Evolutionary conservation across 345 rosid species (phyloP).

Genomic region (Eucalyptus polyanthemos): DNA sequence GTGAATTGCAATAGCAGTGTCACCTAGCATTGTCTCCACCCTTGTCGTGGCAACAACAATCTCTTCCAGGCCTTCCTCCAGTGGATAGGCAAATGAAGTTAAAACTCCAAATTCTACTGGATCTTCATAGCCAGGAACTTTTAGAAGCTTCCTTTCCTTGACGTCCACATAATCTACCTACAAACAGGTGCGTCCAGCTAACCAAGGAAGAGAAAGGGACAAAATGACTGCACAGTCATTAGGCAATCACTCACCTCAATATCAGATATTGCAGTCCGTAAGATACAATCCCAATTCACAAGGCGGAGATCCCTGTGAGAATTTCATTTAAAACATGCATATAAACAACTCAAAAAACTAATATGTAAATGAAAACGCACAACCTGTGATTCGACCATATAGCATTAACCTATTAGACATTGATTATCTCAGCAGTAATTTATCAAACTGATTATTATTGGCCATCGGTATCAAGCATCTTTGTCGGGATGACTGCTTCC

Average conservation of each 20-base stretch:
- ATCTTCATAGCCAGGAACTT: slow-evolving; percentile 77
- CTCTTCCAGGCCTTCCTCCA: slow-evolving; percentile 74
- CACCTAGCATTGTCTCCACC: slow-evolving; percentile 98
- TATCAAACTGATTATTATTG: not conserved
- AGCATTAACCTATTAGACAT: not conserved
- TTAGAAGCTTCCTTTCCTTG: slow-evolving; percentile 43
- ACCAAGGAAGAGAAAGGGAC: not conserved
- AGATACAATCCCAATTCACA: slow-evolving; percentile 86
- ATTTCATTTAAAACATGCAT: not conserved
- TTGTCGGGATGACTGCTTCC: not conserved
- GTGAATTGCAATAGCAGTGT: slow-evolving; percentile 90
- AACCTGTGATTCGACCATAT: not conserved
- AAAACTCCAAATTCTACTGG: slow-evolving; percentile 91
- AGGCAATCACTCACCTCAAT: slow-evolving; percentile 41
- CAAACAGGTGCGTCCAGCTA: slow-evolving; percentile 1
- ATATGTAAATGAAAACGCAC: not conserved
- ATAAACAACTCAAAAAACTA: not conserved
- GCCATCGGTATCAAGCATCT: not conserved
- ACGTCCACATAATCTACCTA: slow-evolving; percentile 82
- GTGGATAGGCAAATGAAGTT: slow-evolving; percentile 81
- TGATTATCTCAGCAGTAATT: not conserved
- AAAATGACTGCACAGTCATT: not conserved
- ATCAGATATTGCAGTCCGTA: slow-evolving; percentile 86
- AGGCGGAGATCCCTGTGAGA: slow-evolving; percentile 53
- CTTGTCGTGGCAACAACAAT: slow-evolving; percentile 95